Conservation (phyloP, 2,329 filamentous ascomycete genomes). For the Beauveria australis region DNA sequence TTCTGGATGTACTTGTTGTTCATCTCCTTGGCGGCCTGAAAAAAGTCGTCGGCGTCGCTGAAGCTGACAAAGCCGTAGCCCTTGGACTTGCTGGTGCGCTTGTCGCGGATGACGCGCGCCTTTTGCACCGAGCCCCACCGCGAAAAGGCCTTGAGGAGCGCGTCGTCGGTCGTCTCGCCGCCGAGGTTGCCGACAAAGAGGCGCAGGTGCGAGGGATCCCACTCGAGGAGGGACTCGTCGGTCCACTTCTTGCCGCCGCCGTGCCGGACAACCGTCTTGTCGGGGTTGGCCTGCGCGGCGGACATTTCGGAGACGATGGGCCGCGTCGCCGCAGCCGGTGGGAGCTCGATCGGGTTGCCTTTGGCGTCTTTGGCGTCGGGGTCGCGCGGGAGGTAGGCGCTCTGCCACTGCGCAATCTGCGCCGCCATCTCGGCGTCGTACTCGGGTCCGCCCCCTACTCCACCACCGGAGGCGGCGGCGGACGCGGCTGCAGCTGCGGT, state of each 20-base stretch:
- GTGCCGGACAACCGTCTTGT: conserved; percentile 75
- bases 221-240: conserved; percentile 81
- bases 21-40: conserved; percentile 95
- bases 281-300: conserved; percentile 38
- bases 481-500: conserved; percentile 23
- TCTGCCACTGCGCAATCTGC: conserved; percentile 92
- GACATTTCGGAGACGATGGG: conserved; percentile 24
- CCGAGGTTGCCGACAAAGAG: conserved; percentile 96
- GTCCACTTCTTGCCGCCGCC: conserved; percentile 92
- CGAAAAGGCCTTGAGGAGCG: conserved; percentile 85
- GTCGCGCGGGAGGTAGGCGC: conserved; percentile 59
- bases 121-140: conserved; percentile 85
- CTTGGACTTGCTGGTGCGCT: conserved; percentile 91
- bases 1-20: conserved; percentile 98
- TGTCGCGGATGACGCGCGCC: conserved; percentile 88
- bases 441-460: conserved; percentile 1
- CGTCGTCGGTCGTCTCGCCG: conserved; percentile 95
- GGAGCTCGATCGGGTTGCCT: conserved; percentile 13
- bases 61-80: conserved; percentile 97
- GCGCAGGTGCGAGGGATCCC: conserved; percentile 90
- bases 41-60: conserved; percentile 90
- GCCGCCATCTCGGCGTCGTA: conserved; percentile 77
- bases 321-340: conserved; percentile 16
- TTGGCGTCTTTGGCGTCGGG: conserved; percentile 30
- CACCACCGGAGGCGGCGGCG: conserved; percentile 16